Base-by-base conservation (phyloP, 1,284 basidiomycete species). In the Apiotrichum domesticum region DNA sequence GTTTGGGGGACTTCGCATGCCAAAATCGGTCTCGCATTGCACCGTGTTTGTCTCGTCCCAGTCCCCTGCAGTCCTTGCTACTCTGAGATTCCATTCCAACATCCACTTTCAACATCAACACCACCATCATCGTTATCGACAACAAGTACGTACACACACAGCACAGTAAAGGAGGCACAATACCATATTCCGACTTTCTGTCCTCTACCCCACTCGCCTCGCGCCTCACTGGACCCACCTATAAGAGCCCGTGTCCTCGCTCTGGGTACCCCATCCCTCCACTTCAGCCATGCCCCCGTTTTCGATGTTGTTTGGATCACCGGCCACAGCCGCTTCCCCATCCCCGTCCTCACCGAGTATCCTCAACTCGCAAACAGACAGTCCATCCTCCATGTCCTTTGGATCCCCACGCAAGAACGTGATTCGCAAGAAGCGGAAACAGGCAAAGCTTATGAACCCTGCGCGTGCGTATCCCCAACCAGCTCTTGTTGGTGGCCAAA, bases 371-470 rank as follows among this genome's bases (percentile, higher is more conserved):
- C 35, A 39, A n/a, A 40, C 47, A 10, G 35, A 49, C 21, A 49
- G 47, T 14, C 47, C 47, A 14, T 10, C 47, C 1, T 40, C 47
- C 41, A 39, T 9, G 7, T 44, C 54, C 13, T 45, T 44, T 50
- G 21, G 35, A 33, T 49, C 47, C n/a, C 47, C 54, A 13, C 47
- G 47, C 21, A 42, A 39, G 29, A 49, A 33, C 39, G 29, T 35
- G 40, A 35, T 51, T n/a, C 55, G 49, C 39, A 46, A 46, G 39
- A 51, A 52, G 49, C 49, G 55, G 10, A 56, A 56, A 33, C 55
- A 56, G 44, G 55, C 50, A 29, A 56, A 39, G 15, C 55, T 56
- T 8, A 34, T 56, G 7, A 56, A 56, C 43, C 55, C 55, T 11
- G 55, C 55, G 13, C 43, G 55, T 56, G 39, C 43, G 54, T 55